Base-by-base conservation (phyloP, 2,329 filamentous ascomycete species). In the Trichophyton rubrum region DNA sequence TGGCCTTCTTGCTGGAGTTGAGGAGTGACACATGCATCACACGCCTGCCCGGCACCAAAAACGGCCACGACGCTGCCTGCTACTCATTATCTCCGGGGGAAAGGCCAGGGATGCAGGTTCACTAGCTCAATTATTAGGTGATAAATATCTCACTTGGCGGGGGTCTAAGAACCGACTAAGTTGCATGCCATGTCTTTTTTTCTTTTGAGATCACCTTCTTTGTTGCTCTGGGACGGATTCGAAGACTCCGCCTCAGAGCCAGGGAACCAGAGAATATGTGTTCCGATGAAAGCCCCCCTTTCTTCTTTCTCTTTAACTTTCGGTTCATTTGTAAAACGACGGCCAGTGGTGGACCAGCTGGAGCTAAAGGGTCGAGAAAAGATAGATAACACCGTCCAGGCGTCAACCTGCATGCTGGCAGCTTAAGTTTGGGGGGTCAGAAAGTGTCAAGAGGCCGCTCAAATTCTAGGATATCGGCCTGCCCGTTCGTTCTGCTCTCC, bases 91-190 rank as follows among this genome's bases (percentile, higher is more conserved):
- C 20, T 20, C 49, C 9, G 11, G 9, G 8, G 11, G n/a, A 53
- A 53, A 3, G 49, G 8, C 49, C 49, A 53, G 22, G 49, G 49
- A n/a, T 33, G 49, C 33, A 53, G n/a, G 40, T 6, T 43, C 13
- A 33, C 49, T 53, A 53, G 49, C n/a, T 15, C 13, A 22, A 9
- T 13, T 22, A 53, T 53, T 53, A 53, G 49, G 49, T 27, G 49
- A 33, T 53, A 53, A 53, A 53, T 53, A 53, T 53, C 49, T 53
- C 49, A 53, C 49, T 53, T 53, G 49, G 49, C 49, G 13, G n/a
- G 22, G 49, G 49, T 15, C 49, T 13, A 53, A 53, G 49, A 53
- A 22, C 22, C 24, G 49, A 53, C 49, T 53, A 53, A 53, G 9
- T 53, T 13, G 49, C 49, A 53, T 53, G 49, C 49, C 27, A 1